Base-by-base conservation (phyloP, 2,329 filamentous ascomycete species). In the Alternaria ethzedia region DNA sequence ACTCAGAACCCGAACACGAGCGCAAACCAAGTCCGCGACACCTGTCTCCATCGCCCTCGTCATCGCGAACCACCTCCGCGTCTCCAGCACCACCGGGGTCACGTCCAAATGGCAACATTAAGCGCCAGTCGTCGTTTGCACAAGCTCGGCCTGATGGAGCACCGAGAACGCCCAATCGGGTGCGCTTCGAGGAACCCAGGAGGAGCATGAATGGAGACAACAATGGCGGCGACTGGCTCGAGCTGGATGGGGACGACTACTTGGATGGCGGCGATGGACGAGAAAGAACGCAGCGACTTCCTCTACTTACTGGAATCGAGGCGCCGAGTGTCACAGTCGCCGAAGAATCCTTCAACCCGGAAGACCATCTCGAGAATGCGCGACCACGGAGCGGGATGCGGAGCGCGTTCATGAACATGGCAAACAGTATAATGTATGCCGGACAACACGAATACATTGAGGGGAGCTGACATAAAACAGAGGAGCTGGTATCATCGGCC, bases 321-420 rank as follows among this genome's bases (percentile, higher is more conserved):
- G 92, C 92, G 1, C 94, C 94, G 1, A 91, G 91, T 65, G 86
- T 91, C 50, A 89, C 92, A 11, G 82, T 97, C 51, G 92, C 85
- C 81, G 83, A 83, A 25, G 85, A 88, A 59, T 73, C 81, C 3
- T 81, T 86, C 62, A 85, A 87, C 59, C 83, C 86, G 0, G 86
- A 88, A 70, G 86, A 89, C 55, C 81, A 88, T 63, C 77, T 90
- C 60, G 87, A 89, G 70, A 84, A 80, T 66, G 85, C 87, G 20
- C 86, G 94, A 60, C 94, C 95, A 50, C 95, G 95, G 82, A 97
- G 93, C 61, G 91, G 91, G 6, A 86, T 98, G 82, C 86, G 87
- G 66, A 93, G 91, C 78, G 95, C 96, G 4, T 98, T 99, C 72
- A 97, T 98, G 94, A 99, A 99, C 82, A 99, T 99, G 96, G 95